phyloP scores from a whole-genome alignment of 2,329 filamentous ascomycete species.

The Ceratocystis ficicola region DNA sequence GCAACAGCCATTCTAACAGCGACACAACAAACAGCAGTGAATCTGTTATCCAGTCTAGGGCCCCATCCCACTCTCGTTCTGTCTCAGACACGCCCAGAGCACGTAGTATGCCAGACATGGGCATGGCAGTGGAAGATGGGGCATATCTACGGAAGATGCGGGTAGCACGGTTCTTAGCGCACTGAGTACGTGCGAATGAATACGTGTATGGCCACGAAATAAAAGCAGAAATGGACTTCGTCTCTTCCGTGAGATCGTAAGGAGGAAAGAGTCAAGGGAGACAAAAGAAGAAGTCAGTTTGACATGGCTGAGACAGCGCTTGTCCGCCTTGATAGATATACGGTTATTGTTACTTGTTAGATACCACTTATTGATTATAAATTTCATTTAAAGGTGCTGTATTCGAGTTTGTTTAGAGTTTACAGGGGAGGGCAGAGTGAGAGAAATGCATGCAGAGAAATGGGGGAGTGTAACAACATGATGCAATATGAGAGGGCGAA shows the following conservation, averaged over 20 bases:
- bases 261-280: neutral
- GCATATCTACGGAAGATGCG: slow-evolving; percentile 13
- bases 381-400: slow-evolving; percentile 3
- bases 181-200: slow-evolving; percentile 15
- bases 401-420: neutral
- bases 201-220: slow-evolving; percentile 7
- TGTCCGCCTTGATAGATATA: slow-evolving; percentile 1
- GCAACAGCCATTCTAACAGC: neutral
- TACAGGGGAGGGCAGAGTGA: neutral
- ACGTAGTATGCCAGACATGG: slow-evolving; percentile 12
- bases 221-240: neutral
- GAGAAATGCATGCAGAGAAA: neutral
- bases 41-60: neutral
- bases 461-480: neutral
- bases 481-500: neutral
- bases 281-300: neutral
- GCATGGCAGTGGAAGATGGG: slow-evolving; percentile 9
- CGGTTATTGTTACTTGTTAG: slow-evolving; percentile 1
- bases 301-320: neutral
- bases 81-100: neutral
- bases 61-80: neutral
- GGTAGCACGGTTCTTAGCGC: slow-evolving; percentile 14
- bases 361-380: slow-evolving; percentile 5
- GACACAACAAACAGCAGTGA: neutral
- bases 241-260: too few relatives aligned